phyloP scores from a whole-genome alignment of 1,139 yeast species.

The Pichia inconspicua region DNA sequence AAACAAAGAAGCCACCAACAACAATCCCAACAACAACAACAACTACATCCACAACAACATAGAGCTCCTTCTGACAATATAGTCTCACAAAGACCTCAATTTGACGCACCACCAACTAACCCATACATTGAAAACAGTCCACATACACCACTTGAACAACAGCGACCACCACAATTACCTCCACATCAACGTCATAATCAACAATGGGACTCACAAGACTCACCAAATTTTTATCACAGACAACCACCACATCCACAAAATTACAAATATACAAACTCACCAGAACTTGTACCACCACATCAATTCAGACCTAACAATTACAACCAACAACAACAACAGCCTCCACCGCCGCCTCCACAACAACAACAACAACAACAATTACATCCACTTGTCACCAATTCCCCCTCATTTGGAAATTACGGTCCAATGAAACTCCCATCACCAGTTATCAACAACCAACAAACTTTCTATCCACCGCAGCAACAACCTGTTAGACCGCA shows the following conservation, averaged over 20 bases:
- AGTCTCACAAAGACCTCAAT: constrained; percentile 1
- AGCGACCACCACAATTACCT: constrained; percentile 7
- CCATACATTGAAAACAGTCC: constrained; percentile 10
- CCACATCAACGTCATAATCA: not conserved
- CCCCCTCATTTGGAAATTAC: constrained; percentile 9
- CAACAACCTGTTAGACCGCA: not conserved
- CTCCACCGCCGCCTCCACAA: no score
- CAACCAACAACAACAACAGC: not conserved
- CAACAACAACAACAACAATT: no score
- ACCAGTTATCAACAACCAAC: constrained; percentile 1
- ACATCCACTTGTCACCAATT: not conserved
- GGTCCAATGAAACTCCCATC: constrained; percentile 14
- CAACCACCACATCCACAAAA: constrained; percentile 1
- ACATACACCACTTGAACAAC: constrained; percentile 15
- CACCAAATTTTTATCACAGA: not conserved
- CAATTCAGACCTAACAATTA: constrained; percentile 3
- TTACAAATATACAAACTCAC: constrained; percentile 7
- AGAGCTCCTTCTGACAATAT: constrained; percentile 7
- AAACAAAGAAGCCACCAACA: not conserved
- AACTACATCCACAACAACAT: not conserved
- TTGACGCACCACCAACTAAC: constrained; percentile 9
- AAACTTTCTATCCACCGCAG: not conserved
- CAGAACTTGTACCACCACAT: constrained; percentile 13
- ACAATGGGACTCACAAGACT: not conserved
- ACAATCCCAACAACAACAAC: not conserved